Evolutionary conservation across 495 filamentous ascomycete species (phyloP).

Genomic region (Xylaria curta): DNA sequence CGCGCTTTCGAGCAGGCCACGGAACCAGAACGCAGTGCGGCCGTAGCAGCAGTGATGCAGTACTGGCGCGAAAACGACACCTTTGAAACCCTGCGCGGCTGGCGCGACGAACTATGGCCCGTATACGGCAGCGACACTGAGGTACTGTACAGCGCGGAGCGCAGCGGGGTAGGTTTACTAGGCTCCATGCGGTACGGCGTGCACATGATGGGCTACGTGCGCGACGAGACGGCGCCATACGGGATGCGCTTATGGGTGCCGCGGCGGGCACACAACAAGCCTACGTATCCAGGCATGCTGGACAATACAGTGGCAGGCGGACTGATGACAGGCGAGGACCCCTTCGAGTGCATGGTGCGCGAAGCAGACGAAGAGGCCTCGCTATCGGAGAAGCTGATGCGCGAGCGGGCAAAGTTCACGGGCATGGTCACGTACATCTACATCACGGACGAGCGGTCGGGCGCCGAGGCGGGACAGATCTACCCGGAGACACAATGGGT

Average conservation of each 20-base stretch:
- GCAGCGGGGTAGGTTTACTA: constrained; percentile 78
- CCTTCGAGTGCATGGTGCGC: constrained; percentile 80
- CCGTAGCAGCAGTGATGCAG: constrained; percentile 63
- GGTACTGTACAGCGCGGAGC: constrained; percentile 78
- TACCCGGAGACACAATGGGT: constrained; percentile 94
- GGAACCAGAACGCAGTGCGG: constrained; percentile 63
- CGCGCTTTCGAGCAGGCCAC: constrained; percentile 55
- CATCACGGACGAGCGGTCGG: constrained; percentile 75
- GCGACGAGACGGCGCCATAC: constrained; percentile 52
- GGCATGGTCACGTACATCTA: constrained; percentile 89
- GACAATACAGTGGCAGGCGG: constrained; percentile 97
- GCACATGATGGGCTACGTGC: constrained; percentile 81
- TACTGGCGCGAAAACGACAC: constrained; percentile 67
- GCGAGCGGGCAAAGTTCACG: constrained; percentile 57
- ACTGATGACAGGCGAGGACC: constrained; percentile 76
- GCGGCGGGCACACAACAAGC: constrained; percentile 73
- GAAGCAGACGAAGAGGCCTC: constrained; percentile 90
- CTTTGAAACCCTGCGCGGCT: constrained; percentile 79
- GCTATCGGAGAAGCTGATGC: constrained; percentile 74
- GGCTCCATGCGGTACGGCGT: constrained; percentile 88
- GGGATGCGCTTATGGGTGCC: constrained; percentile 87
- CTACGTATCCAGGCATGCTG: constrained; percentile 85
- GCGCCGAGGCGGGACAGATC: constrained; percentile 84
- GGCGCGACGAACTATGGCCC: constrained; percentile 88
- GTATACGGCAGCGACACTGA: constrained; percentile 71